Evolutionary conservation across 495 filamentous ascomycete species (phyloP).

Genomic region (Chaetomidium leptoderma): DNA sequence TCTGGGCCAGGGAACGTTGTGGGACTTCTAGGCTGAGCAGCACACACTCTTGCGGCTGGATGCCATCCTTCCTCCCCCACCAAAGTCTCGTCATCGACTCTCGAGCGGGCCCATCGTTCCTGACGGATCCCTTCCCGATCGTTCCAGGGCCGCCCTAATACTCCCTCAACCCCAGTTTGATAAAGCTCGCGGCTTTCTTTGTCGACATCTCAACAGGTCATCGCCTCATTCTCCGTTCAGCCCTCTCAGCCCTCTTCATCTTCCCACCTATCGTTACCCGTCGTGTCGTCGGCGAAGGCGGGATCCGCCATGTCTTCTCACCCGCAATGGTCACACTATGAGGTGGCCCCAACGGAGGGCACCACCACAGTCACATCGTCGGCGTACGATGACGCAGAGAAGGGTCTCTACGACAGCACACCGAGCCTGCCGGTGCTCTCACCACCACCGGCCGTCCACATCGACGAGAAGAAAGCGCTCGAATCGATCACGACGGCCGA

Average conservation of each 20-base stretch:
- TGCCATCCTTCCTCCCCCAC: not conserved
- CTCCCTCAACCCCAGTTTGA: not conserved
- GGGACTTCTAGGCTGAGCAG: not conserved
- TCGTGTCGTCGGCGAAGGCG: not conserved
- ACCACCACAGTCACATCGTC: slow-evolving; percentile 9
- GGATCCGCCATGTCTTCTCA: slow-evolving; percentile 20
- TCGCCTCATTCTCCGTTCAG: not conserved
- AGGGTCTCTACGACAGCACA: slow-evolving; percentile 39
- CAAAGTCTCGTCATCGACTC: slow-evolving; percentile 5
- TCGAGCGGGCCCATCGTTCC: not conserved
- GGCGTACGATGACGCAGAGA: slow-evolving; percentile 39
- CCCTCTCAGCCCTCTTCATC: not conserved
- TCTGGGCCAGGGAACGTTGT: slow-evolving; percentile 24
- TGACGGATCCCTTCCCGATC: slow-evolving; percentile 10
- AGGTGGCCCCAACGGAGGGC: slow-evolving; percentile 20
- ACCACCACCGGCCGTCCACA: slow-evolving; percentile 25
- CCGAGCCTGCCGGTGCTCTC: slow-evolving; percentile 23
- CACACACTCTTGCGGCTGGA: not conserved
- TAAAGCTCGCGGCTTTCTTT: not conserved
- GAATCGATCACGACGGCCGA: slow-evolving; percentile 35
- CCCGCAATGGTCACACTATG: slow-evolving; percentile 6
- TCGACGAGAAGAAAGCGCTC: slow-evolving; percentile 24
- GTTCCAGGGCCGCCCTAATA: not conserved
- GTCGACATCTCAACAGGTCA: not conserved
- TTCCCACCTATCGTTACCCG: not conserved